Evolutionary conservation across 78 protist genomes (phyloP).

Genomic region (Tieghemostelium lacteum): DNA sequence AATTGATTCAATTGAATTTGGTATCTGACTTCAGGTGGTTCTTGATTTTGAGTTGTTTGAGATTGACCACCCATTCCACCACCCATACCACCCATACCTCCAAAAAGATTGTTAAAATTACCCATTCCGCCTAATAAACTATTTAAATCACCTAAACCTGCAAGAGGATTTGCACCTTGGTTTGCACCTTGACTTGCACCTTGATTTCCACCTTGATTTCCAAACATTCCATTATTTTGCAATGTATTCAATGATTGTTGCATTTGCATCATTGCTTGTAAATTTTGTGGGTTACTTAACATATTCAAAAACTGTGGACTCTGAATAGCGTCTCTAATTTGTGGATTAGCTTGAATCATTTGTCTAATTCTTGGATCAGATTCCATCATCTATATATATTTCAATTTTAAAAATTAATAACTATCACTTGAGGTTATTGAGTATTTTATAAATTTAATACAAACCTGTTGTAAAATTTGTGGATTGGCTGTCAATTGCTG

Average conservation of each 20-base stretch:
- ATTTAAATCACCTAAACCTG: neutral
- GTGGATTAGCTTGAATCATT: conserved; percentile 79
- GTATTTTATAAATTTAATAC: neutral
- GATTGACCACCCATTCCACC: neutral
- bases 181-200: neutral
- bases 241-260: conserved; percentile 73
- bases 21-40: conserved; percentile 76
- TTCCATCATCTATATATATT: conserved; percentile 22
- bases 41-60: conserved; percentile 3
- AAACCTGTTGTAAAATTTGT: conserved; percentile 58
- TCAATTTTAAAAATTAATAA: neutral
- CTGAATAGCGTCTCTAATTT: conserved; percentile 23
- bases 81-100: conserved; percentile 67
- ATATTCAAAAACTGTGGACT: conserved; percentile 67
- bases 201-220: neutral
- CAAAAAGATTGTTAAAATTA: conserved; percentile 35
- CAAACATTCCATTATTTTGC: conserved; percentile 50
- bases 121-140: conserved; percentile 49
- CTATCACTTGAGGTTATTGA: neutral
- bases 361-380: conserved; percentile 75
- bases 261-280: conserved; percentile 85
- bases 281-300: conserved; percentile 75
- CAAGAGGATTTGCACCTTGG: neutral
- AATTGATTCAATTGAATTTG: conserved; percentile 78
- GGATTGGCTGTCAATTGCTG: conserved; percentile 84